These are phyloP conservation scores for Xerocomellus amylosporus DNA, from an alignment of 768 basidiomycete species.

Conservation along the genomic window DNA sequence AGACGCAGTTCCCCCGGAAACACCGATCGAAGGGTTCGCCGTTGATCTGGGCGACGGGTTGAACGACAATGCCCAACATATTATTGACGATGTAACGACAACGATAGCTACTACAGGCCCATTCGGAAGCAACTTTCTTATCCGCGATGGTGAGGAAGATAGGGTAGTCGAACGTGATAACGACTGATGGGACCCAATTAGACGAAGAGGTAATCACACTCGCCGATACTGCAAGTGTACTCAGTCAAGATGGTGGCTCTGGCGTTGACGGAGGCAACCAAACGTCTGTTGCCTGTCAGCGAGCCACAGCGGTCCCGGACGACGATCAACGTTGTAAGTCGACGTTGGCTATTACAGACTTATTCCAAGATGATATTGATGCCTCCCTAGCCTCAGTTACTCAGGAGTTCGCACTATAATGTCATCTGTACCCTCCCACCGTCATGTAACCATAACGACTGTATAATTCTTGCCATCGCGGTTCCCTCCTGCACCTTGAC, in stretches of 20 bases:
- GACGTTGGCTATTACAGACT: background rate
- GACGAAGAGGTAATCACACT: background rate
- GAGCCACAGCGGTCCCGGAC: background rate
- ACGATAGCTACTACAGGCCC: background rate
- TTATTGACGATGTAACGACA: background rate
- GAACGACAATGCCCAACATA: background rate
- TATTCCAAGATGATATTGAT: background rate
- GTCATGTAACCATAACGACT: background rate
- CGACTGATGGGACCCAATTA: background rate
- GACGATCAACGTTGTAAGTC: background rate
- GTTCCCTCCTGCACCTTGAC: too few species aligned
- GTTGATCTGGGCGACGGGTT: background rate
- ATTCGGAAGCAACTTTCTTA: background rate
- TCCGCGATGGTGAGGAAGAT: background rate
- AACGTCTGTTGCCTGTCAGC: background rate
- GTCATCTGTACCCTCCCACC: background rate
- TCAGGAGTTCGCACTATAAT: background rate
- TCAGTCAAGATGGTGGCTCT: background rate
- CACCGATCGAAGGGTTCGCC: background rate
- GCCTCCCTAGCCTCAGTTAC: background rate
- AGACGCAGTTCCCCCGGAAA: background rate
- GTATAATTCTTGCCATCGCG: background rate
- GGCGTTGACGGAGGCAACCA: background rate
- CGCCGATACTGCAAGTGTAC: background rate
- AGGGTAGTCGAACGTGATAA: background rate